Conservation (phyloP, 2,329 filamentous ascomycete genomes). For the Colletotrichum lupini region DNA sequence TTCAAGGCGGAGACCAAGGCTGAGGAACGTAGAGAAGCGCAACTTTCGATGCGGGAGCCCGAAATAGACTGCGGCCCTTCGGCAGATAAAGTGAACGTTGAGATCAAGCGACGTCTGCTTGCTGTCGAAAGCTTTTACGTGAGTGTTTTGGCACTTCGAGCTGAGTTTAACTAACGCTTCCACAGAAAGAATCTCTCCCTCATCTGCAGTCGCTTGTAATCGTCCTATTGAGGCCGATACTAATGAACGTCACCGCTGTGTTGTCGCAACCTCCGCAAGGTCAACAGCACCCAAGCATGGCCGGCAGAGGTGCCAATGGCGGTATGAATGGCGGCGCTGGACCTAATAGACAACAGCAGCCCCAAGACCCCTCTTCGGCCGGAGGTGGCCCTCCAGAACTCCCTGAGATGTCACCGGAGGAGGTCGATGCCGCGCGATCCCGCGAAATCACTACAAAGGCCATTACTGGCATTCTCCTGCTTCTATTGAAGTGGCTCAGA, state of each 20-base stretch:
- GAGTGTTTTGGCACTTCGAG: slow-evolving; percentile 52
- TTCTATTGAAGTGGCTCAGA: slow-evolving; percentile 97
- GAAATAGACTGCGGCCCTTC: slow-evolving; percentile 62
- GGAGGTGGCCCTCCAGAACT: slow-evolving; percentile 46
- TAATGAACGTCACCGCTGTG: slow-evolving; percentile 89
- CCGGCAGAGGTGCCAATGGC: slow-evolving; percentile 50
- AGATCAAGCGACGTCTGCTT: slow-evolving; percentile 72
- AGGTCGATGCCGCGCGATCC: slow-evolving; percentile 82
- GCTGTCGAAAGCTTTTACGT: slow-evolving; percentile 89
- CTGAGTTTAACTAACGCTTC: slow-evolving; percentile 36
- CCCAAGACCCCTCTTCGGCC: slow-evolving; percentile 35
- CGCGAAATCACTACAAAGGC: slow-evolving; percentile 93
- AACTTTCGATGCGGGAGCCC: slow-evolving; percentile 42
- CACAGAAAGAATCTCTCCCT: slow-evolving; percentile 78
- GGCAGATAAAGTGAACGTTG: slow-evolving; percentile 58
- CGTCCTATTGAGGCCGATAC: slow-evolving; percentile 87
- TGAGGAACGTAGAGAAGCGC: slow-evolving; percentile 39
- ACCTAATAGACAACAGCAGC: slow-evolving; percentile 44
- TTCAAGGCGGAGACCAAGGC: slow-evolving; percentile 53
- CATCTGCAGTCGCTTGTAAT: slow-evolving; percentile 94
- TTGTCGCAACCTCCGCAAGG: slow-evolving; percentile 68
- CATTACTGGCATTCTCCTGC: slow-evolving; percentile 85
- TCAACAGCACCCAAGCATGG: slow-evolving; percentile 56
- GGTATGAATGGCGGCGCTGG: slow-evolving; percentile 53
- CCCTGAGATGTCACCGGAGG: slow-evolving; percentile 71